phyloP scores from a whole-genome alignment of 2,329 filamentous ascomycete species.

The Colletotrichum euphorbiae region DNA sequence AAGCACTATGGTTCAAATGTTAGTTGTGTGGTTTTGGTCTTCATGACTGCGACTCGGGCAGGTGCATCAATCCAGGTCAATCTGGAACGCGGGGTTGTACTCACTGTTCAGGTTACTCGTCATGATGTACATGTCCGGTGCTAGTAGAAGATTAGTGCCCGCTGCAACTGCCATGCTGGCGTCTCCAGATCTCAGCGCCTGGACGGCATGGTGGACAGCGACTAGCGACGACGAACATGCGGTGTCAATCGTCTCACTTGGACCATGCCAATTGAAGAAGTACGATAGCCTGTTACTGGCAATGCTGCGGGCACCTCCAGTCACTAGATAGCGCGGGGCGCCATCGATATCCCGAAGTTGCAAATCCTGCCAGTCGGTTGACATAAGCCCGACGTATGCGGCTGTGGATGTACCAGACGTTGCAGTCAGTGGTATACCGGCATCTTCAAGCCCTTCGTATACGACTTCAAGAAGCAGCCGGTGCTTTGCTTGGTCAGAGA shows the following conservation, averaged over 20 bases:
- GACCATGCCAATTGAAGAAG: conserved; percentile 53
- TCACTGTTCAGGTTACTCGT: conserved; percentile 37
- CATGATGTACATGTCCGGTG: conserved; percentile 16
- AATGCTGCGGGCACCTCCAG: conserved; percentile 49
- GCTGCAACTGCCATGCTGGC: conserved; percentile 45
- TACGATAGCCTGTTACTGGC: conserved; percentile 55
- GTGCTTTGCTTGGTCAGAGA: conserved; percentile 40
- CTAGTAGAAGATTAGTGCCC: conserved; percentile 43
- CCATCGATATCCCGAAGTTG: conserved; percentile 43
- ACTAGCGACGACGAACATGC: conserved; percentile 57
- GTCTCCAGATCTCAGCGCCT: conserved; percentile 50
- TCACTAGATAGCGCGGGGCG: conserved; percentile 45
- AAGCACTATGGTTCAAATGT: too few species aligned
- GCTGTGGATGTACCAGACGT: conserved; percentile 9
- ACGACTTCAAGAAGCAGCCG: conserved; percentile 49
- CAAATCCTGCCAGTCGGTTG: conserved; percentile 45
- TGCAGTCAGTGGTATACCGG: conserved; percentile 33
- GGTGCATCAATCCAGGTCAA: not conserved
- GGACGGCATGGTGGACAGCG: conserved; percentile 54
- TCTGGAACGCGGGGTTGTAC: not conserved
- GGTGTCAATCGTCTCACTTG: conserved; percentile 57
- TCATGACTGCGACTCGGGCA: too few species aligned
- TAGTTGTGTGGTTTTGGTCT: too few species aligned
- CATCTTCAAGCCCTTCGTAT: conserved; percentile 48
- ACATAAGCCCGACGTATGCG: conserved; percentile 43